A percentile compares a stretch with the other conserved stretches of the same genome.
Evolutionary conservation across 2,329 filamentous ascomycete species (phyloP).

Genomic region (Aspergillus floridensis): DNA sequence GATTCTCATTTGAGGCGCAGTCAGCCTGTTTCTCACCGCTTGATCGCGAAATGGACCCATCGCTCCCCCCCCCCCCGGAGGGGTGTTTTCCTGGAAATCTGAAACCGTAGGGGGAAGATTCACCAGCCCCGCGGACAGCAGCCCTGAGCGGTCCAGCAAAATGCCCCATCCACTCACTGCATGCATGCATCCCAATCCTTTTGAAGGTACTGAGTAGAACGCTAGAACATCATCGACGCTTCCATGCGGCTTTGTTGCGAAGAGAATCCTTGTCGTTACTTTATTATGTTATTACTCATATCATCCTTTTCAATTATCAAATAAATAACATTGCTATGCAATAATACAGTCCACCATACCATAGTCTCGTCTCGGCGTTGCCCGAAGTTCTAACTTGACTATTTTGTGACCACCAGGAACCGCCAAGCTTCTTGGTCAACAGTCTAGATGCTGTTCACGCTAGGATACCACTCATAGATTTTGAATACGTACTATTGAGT

Average conservation of each 20-base stretch:
- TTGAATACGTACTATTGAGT: not conserved
- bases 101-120: not conserved
- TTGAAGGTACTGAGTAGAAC: not conserved
- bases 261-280: not conserved
- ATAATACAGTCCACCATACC: not conserved
- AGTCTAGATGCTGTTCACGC: not conserved
- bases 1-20: conserved; percentile 19
- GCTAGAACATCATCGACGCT: not conserved
- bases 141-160: not conserved
- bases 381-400: not conserved
- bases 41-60: conserved; percentile 11
- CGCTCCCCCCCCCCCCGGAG: conserved; percentile 17
- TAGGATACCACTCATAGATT: too few relatives aligned
- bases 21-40: conserved; percentile 11
- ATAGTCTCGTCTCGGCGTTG: not conserved
- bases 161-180: not conserved
- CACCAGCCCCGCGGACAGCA: too few relatives aligned
- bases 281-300: not conserved
- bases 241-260: not conserved
- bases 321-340: not conserved
- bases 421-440: not conserved
- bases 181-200: not conserved
- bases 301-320: not conserved
- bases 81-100: not conserved
- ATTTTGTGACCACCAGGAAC: not conserved